Conservation (phyloP, 2,329 filamentous ascomycete species). For the Exophiala aquamarina region DNA sequence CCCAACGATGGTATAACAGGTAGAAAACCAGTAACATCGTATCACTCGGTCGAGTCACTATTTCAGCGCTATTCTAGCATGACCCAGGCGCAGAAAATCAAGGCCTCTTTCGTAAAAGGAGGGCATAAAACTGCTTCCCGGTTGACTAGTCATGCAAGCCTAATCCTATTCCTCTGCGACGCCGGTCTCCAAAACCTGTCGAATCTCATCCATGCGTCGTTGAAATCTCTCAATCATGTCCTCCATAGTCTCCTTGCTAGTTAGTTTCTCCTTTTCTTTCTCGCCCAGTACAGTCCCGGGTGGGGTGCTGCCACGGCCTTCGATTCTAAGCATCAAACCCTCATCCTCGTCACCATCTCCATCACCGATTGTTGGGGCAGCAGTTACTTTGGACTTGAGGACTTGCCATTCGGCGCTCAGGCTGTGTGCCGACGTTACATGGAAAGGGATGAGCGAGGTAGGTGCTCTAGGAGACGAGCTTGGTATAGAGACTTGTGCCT, state of each 20-base stretch:
- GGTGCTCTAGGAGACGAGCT: slow-evolving; percentile 32
- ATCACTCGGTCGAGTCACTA: too few species aligned
- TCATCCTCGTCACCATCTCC: slow-evolving; percentile 48
- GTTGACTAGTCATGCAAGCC: background rate
- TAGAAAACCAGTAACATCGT: too few species aligned
- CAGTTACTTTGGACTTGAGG: slow-evolving; percentile 51
- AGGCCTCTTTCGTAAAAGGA: too few species aligned
- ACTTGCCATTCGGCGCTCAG: slow-evolving; percentile 74
- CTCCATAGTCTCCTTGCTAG: slow-evolving; percentile 37
- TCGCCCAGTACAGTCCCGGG: slow-evolving; percentile 31
- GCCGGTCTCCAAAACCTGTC: slow-evolving; percentile 35
- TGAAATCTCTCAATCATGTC: slow-evolving; percentile 50
- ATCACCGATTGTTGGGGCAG: slow-evolving; percentile 64
- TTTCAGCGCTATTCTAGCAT: too few species aligned
- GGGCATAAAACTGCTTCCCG: too few species aligned
- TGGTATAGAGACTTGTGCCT: slow-evolving; percentile 35
- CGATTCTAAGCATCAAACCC: slow-evolving; percentile 46
- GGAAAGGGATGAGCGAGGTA: slow-evolving; percentile 36
- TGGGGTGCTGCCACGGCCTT: slow-evolving; percentile 32
- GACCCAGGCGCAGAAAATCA: too few species aligned
- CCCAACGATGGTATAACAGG: too few species aligned
- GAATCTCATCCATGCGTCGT: slow-evolving; percentile 43
- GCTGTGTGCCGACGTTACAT: slow-evolving; percentile 68
- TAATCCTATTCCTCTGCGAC: background rate
- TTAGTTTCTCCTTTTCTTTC: slow-evolving; percentile 27